Evolutionary conservation across 495 filamentous ascomycete genomes (phyloP), one percentile per base, ranked within the genome.

Genomic region (Aspergillus steynii): DNA sequence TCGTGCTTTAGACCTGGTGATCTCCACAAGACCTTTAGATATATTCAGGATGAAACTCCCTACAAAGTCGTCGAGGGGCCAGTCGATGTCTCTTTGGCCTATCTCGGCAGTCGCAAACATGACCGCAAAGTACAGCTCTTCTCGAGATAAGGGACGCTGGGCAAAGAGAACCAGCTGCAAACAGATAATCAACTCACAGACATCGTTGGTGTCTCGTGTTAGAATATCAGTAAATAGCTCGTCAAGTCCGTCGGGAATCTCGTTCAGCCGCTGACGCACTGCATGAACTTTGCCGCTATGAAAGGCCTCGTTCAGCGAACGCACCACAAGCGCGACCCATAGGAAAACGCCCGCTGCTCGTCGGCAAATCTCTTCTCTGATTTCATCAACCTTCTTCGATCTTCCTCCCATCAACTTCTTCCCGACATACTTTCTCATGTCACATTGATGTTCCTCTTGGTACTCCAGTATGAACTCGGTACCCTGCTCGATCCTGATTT

Each of bases 1-100:
- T 14, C 65, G 60, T 0, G 14, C 32, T 1, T 62, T 61, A 0
- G 71, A 63, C 25, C 60, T 69, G 0, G 71, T 76, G 1, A 65
- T 68, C 52, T 82, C 75, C 1, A 69, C 75, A 26, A 81, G 74
- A 6, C 79, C 77, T 61, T 80, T 80, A 2, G 78, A 80, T n/a
- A 62, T 68, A 57, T 68, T 64, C 1, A 74, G 50, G 7, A 80
- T 66, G 59, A 67, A 78, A 55, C 61, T 70, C 3, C n/a, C n/a
- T n/a, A n/a, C n/a, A n/a, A n/a, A n/a, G n/a, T n/a, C n/a, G n/a
- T n/a, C n/a, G n/a, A n/a, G n/a, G n/a, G n/a, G n/a, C n/a, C n/a
- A n/a, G n/a, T 32, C 29, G 12, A 75, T 69, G 6, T 32, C 61
- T 3, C 69, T 29, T 51, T 28, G 25, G 5, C 54, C 61, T 31